Evolutionary conservation across 2,329 filamentous ascomycete genomes (phyloP), one percentile per base, ranked within the genome.

Genomic region (Fusarium sp.): DNA sequence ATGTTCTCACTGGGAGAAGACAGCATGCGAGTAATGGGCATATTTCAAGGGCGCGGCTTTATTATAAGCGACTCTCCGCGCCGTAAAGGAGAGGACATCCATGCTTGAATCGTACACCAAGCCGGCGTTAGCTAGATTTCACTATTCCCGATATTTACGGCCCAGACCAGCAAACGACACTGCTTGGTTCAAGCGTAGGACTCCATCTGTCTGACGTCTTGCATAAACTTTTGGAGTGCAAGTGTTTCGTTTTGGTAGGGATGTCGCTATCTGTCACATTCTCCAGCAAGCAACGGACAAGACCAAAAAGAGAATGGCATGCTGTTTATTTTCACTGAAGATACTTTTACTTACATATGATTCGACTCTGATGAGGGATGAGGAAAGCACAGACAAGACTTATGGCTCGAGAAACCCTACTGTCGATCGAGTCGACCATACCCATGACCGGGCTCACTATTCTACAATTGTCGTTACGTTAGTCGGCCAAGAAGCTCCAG

Each of bases 351-450:
- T 25, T 27, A 20, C 30, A 27, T 6, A 27, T 24, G 12, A 24
- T 47, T 27, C 14, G 9, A 4, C n/a, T 51, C 46, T 18, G 34
- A 18, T 25, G 10, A 49, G 30, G 48, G 46, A 32, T 54, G 18
- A 57, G 32, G 61, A 48, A 61, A 63, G 62, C 67, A 70, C 57
- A 41, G 67, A 61, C 61, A 37, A 67, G 49, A 44, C 52, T 52
- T 37, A 56, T 65, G 48, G 52, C 57, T 63, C 40, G 13, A 68
- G 42, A 54, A 69, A 57, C 69, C 69, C 69, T 71, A 63, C 69
- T 64, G 72, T 63, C 71, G 72, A 74, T 74, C 70, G 69, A 69
- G 65, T 61, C 57, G 66, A 44, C 54, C 55, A 42, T 65, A 46
- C 49, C 65, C 56, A 57, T 55, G 63, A 46, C 52, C 30, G 24